These are phyloP conservation scores for Coniochaeta pulveracea DNA, from an alignment of 2,329 filamentous ascomycete genomes.

Conservation along the genomic window DNA sequence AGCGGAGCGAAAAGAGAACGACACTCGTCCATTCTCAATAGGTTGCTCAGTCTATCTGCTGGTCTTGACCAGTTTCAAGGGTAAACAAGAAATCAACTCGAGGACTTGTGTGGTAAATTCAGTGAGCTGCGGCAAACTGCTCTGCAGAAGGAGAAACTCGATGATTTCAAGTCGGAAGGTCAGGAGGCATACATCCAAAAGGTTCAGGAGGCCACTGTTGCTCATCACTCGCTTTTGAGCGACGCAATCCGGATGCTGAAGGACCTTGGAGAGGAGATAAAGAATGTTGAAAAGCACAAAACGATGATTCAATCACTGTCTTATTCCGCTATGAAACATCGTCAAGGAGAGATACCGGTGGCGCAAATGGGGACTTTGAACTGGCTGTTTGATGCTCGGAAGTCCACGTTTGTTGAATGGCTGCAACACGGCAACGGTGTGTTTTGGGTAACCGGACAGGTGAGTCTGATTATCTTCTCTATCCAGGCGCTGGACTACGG, in stretches of 20 bases:
- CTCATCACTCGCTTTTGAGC: background rate
- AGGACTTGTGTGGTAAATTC: background rate
- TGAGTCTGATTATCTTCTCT: background rate
- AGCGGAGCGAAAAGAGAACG: background rate
- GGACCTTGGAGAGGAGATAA: background rate
- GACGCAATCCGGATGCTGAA: background rate
- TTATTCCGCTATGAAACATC: background rate
- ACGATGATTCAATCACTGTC: background rate
- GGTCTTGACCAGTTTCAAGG: too few relatives aligned
- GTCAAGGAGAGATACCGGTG: background rate
- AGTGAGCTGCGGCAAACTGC: background rate
- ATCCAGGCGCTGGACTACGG: background rate
- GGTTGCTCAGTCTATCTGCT: too few relatives aligned
- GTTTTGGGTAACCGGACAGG: slow-evolving; percentile 1
- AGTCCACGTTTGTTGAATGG: background rate
- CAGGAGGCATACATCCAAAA: background rate
- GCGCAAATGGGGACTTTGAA: background rate
- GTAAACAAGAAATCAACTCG: too few relatives aligned
- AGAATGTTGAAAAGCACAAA: background rate
- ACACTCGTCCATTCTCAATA: background rate
- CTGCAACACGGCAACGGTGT: background rate
- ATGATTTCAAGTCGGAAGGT: background rate
- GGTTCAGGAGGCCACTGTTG: background rate
- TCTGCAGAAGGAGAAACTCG: background rate
- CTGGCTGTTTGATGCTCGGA: background rate